Conservation (phyloP, 164 flowering plant genomes). For the Umbilicus rupestris region DNA sequence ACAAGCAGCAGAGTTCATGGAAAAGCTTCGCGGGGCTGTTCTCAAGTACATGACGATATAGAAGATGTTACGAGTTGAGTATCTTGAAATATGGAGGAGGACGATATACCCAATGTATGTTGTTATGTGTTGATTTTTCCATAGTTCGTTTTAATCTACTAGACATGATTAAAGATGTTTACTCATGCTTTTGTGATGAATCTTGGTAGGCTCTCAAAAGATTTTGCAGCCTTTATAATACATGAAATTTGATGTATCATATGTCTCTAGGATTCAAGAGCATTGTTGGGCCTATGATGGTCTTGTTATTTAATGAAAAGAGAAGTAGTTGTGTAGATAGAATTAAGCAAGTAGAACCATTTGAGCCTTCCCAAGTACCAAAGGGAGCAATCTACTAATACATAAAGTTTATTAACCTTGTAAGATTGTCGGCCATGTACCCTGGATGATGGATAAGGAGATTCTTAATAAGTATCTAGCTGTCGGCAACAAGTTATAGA, state of each 20-base stretch:
- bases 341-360: neutral
- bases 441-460: neutral
- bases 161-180: neutral
- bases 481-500: neutral
- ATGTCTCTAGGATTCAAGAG: neutral
- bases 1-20: constrained; percentile 80
- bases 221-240: neutral
- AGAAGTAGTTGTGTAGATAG: neutral
- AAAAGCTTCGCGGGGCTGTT: constrained; percentile 71
- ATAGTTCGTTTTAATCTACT: neutral
- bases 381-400: neutral
- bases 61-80: constrained; percentile 2
- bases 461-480: too few relatives aligned
- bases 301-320: neutral
- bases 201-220: neutral
- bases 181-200: neutral
- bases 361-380: neutral
- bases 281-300: neutral
- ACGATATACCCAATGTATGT: neutral
- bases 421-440: too few relatives aligned
- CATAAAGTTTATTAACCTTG: neutral
- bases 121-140: neutral
- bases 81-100: neutral
- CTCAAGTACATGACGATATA: constrained; percentile 76
- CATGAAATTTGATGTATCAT: neutral